Evolutionary conservation across 345 rosid genomes (phyloP).

Genomic region (Pistacia vera): DNA sequence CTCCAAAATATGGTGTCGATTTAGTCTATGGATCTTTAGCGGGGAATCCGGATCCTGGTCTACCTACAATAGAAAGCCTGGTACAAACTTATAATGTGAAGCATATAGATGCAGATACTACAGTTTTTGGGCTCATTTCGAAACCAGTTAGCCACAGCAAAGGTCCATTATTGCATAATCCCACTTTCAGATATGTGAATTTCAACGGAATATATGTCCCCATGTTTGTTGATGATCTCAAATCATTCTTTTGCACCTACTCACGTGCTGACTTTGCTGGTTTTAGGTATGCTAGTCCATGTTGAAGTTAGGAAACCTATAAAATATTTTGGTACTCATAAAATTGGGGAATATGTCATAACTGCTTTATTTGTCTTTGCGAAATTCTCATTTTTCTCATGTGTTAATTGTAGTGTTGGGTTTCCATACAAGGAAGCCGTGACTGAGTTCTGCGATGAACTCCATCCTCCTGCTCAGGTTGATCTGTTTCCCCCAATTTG

Average conservation of each 20-base stretch:
- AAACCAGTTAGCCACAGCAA: constrained; percentile 71
- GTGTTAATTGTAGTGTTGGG: constrained; percentile 44
- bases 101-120: constrained; percentile 39
- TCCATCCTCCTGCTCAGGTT: constrained; percentile 56
- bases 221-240: constrained; percentile 60
- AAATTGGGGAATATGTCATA: background rate
- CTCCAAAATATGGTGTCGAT: constrained; percentile 51
- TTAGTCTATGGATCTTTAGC: constrained; percentile 56
- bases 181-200: constrained; percentile 48
- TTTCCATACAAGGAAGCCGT: constrained; percentile 56
- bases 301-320: background rate
- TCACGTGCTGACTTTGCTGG: constrained; percentile 52
- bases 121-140: constrained; percentile 58
- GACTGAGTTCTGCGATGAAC: constrained; percentile 46
- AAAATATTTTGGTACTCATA: too few species aligned
- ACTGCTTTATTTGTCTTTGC: background rate
- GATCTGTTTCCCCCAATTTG: background rate
- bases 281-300: constrained; percentile 41
- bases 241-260: constrained; percentile 51
- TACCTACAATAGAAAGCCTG: constrained; percentile 48
- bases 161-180: constrained; percentile 68
- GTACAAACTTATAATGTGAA: constrained; percentile 38
- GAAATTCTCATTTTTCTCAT: constrained; percentile 15
- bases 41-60: constrained; percentile 43
- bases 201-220: constrained; percentile 62